Base-by-base conservation (phyloP, 2,329 filamentous ascomycete genomes). In the Aspergillus aculeatus region DNA sequence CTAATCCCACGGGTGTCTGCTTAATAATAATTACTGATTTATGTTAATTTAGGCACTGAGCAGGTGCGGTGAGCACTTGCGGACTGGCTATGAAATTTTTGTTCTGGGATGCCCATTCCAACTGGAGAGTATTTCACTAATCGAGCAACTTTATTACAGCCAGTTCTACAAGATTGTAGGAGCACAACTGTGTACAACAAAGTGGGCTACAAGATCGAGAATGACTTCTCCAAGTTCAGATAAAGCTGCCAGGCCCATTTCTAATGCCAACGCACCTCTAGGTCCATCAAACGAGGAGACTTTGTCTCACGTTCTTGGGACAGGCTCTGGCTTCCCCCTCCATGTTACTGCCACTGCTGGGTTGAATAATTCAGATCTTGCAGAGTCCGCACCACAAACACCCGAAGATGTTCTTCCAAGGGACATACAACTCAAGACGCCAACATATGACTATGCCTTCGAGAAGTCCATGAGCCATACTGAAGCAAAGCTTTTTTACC, bases 401-500 rank as follows among this genome's bases (percentile, higher is more conserved):
- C 26, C 61, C 3, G 61, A 63, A 14, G 68, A 70, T 26, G 69
- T 78, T 35, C 69, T 78, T 23, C 70, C 75, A 44, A 70, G 77
- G 64, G 78, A 79, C 61, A 71, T 69, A 47, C 82, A 85, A 71
- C 78, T 82, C 59, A 89, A 88, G 73, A 96, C 92, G 9, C 91
- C 93, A 21, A 96, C 92, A 73, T 97, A 96, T 78, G 93, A 97
- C 76, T 92, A 94, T 70, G 89, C 94, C 55, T 90, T 91, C 56
- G 95, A 99, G 77, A 96, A 95, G 70, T 91, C 94, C 71, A 90
- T 96, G 87, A 96, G 89, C 71, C 92, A 96, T 75, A 89, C 91
- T 26, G 95, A 99, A 74, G 91, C 94, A 61, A 98, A 96, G 77
- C 84, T 97, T 63, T 96, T 98, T 79, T 99, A 96, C 75, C 94